phyloP scores from a whole-genome alignment of 805 yeast genomes.

The Kregervanrija pseudodelftensis region DNA sequence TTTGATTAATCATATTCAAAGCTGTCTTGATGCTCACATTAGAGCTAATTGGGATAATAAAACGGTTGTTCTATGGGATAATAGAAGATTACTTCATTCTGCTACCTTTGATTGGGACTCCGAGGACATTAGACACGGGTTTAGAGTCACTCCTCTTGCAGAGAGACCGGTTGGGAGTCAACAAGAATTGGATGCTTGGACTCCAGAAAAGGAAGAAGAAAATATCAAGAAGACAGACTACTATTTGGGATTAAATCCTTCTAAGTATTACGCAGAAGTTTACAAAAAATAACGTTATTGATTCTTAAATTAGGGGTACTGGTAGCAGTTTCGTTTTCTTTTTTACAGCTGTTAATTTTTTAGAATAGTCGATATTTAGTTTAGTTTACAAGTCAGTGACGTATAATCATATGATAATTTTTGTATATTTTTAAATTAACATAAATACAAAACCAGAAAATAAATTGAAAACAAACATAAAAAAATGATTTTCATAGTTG shows the following conservation, averaged over 20 bases:
- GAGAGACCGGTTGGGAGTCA: conserved; percentile 48
- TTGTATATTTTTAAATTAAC: no score
- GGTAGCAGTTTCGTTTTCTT: no score
- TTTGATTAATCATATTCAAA: conserved; percentile 43
- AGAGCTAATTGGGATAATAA: conserved; percentile 67
- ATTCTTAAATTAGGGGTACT: no score
- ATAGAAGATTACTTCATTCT: conserved; percentile 61
- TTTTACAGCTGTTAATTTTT: no score
- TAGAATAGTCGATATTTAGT: no score
- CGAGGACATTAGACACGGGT: conserved; percentile 61
- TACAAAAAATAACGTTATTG: neutral
- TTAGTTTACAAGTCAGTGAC: no score
- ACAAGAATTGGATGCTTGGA: conserved; percentile 26
- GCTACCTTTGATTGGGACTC: conserved; percentile 69
- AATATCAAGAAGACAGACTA: conserved; percentile 11
- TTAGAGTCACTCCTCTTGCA: conserved; percentile 67
- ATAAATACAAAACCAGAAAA: no score
- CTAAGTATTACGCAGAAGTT: conserved; percentile 11
- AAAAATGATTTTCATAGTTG: no score
- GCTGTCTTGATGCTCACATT: conserved; percentile 53
- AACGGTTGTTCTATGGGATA: conserved; percentile 73
- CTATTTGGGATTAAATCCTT: conserved; percentile 11
- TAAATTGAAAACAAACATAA: no score
- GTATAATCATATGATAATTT: no score
- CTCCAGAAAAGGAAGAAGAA: conserved; percentile 21